A percentile compares a stretch with the other conserved stretches of the same genome.
Evolutionary conservation across 169 alveolate genomes (phyloP).

Genomic region (Plasmodium chabaudi): DNA sequence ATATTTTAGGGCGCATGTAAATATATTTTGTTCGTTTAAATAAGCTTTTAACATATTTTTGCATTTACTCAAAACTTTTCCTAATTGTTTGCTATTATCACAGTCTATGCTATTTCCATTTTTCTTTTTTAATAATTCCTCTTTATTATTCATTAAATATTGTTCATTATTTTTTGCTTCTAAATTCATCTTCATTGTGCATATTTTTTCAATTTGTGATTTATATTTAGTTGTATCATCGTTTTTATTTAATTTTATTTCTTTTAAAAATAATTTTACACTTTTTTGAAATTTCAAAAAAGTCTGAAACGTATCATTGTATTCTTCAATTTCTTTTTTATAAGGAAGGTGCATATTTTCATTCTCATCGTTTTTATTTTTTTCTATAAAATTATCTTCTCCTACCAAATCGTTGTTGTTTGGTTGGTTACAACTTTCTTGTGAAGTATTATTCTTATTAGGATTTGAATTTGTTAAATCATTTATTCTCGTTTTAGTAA

Average conservation of each 20-base stretch:
- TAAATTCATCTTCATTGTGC: background rate
- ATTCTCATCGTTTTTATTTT: background rate
- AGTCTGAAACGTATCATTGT: background rate
- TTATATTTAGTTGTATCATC: conserved; percentile 9
- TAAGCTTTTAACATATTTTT: conserved; percentile 18
- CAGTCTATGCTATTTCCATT: background rate
- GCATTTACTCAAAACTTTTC: background rate
- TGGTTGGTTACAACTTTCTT: too few species aligned
- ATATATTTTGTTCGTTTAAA: conserved; percentile 7
- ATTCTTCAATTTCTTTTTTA: conserved; percentile 11
- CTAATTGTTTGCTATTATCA: background rate
- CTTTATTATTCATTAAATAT: background rate
- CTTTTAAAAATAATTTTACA: conserved; percentile 41
- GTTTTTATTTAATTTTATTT: conserved; percentile 17
- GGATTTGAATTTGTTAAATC: too few species aligned
- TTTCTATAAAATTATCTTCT: background rate
- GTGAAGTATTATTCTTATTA: background rate
- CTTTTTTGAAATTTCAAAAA: conserved; percentile 54
- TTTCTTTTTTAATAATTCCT: background rate
- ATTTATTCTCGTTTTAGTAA: conserved; percentile 18
- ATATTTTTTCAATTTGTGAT: conserved; percentile 12
- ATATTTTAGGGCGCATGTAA: background rate
- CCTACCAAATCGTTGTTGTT: too few species aligned
- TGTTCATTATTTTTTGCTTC: background rate
- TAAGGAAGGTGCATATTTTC: background rate